Evolutionary conservation across 768 basidiomycete species (phyloP), one percentile per base, ranked within the genome.

Genomic region (Lactarius tabidus): DNA sequence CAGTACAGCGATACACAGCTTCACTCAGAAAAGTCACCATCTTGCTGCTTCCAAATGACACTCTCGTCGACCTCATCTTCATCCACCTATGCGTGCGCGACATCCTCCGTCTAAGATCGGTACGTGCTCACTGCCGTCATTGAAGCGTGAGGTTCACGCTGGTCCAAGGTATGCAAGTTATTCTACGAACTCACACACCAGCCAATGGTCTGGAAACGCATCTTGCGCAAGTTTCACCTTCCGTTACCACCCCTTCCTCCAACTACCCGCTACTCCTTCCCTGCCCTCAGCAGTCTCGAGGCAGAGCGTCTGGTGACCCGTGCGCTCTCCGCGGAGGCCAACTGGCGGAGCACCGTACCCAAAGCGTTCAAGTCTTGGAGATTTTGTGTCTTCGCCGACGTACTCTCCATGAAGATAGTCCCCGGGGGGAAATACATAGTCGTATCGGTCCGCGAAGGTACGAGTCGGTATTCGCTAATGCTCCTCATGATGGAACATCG

Each of bases 401-500:
- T 70, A 23, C 41, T 66, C 31, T 65, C 67, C 31, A 63, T 69
- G 59, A 70, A 70, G 51, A 60, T 70, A 58, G 57, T 69, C n/a
- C 67, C 69, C 10, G 69, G 69, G 6, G 69, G 69, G 10, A 64
- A 70, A 55, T 69, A 68, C 28, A 15, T 70, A 29, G 58, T 69
- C 29, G 67, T 61, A 7, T 68, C 69, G 8, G 52, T 69, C 26
- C 60, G 67, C 15, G 59, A 60, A 54, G 55, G 57, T 2, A 35
- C 31, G 31, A 60, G 58, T 38, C 60, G 56, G 23, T 70, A 70
- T 58, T 67, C 63, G 38, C 26, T 70, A 6, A 39, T 62, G 51
- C 61, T 70, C 20, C 53, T 65, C 28, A 58, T 70, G 69, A 62
- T 69, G 69, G 69, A 70, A 14, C 69, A 70, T 64, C 69, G 69